Percentiles rank a stretch among this genome's conserved stretches.
These are phyloP conservation scores for Geranium incanum DNA, from an alignment of 441 rosid species.

Conservation along the genomic window DNA sequence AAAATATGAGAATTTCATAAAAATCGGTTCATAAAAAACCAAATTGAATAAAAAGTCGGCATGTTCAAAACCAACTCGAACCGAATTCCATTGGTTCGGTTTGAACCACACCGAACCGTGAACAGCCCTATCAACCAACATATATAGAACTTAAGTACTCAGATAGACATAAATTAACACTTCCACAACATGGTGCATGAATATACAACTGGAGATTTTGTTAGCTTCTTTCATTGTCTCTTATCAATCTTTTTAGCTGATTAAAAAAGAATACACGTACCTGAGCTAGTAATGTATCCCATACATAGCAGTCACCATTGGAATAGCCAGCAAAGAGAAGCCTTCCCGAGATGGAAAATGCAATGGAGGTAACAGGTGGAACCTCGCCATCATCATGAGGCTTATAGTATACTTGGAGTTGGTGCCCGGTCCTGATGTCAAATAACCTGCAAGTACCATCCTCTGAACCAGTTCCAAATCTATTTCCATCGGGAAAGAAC, in stretches of 20 bases:
- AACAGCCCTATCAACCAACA: too few species aligned
- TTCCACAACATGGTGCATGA: not conserved
- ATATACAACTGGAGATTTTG: not conserved
- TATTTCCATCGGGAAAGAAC: slow-evolving; percentile 96
- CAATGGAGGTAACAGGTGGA: slow-evolving; percentile 50
- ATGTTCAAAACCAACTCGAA: too few species aligned
- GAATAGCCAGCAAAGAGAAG: slow-evolving; percentile 85
- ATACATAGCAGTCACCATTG: slow-evolving; percentile 68
- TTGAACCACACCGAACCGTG: too few species aligned
- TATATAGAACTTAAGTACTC: not conserved
- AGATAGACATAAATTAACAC: not conserved
- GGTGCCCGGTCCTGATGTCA: slow-evolving; percentile 92
- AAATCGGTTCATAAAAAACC: too few species aligned
- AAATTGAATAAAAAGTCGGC: too few species aligned
- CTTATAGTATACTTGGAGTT: slow-evolving; percentile 67
- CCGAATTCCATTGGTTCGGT: too few species aligned
- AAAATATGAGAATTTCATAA: too few species aligned
- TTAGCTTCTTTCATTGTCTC: too few species aligned
- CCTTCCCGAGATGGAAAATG: slow-evolving; percentile 50
- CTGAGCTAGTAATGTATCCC: slow-evolving; percentile 91
- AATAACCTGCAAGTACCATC: slow-evolving; percentile 95
- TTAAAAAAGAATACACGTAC: slow-evolving; percentile 27
- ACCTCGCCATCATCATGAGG: slow-evolving; percentile 47
- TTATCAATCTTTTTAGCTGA: too few species aligned
- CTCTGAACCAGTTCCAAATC: slow-evolving; percentile 93